Conservation (phyloP, 176 grass and related monocot species). For the Cymbopogon citratus region DNA sequence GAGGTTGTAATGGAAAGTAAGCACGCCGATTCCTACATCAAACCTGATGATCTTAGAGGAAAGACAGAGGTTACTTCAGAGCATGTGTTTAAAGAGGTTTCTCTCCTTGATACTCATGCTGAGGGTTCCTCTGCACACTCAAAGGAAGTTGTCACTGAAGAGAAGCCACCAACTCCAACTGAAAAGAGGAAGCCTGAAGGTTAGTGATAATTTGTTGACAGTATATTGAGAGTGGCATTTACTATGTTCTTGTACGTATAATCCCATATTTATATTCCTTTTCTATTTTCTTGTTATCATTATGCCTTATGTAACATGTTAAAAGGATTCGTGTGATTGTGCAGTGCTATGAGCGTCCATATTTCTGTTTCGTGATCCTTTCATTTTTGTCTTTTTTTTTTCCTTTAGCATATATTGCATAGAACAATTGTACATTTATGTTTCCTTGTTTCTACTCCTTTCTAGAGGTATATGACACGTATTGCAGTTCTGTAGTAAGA, state of each 20-base stretch:
- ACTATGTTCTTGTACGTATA: background rate
- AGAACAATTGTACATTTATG: background rate
- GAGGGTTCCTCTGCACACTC: conserved; percentile 20
- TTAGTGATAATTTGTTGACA: conserved; percentile 33
- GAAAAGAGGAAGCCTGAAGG: conserved; percentile 97
- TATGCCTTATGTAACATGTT: background rate
- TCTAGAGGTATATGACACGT: background rate
- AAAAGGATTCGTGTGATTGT: background rate
- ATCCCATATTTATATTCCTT: background rate
- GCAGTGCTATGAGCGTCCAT: background rate
- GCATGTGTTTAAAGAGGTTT: conserved; percentile 40
- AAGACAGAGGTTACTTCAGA: conserved; percentile 41
- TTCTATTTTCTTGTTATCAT: background rate
- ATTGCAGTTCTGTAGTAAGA: background rate
- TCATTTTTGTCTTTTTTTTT: background rate
- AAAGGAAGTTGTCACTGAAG: conserved; percentile 58
- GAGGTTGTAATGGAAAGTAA: conserved; percentile 82
- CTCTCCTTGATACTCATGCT: conserved; percentile 34
- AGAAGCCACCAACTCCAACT: conserved; percentile 28
- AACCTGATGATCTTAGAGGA: conserved; percentile 36
- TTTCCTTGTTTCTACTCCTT: background rate
- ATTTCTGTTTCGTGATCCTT: background rate
- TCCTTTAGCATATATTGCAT: conserved; percentile 11
- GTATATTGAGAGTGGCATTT: background rate
- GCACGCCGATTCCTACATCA: conserved; percentile 51